phyloP scores from a whole-genome alignment of 495 filamentous ascomycete genomes.

The Monascus purpureus region DNA sequence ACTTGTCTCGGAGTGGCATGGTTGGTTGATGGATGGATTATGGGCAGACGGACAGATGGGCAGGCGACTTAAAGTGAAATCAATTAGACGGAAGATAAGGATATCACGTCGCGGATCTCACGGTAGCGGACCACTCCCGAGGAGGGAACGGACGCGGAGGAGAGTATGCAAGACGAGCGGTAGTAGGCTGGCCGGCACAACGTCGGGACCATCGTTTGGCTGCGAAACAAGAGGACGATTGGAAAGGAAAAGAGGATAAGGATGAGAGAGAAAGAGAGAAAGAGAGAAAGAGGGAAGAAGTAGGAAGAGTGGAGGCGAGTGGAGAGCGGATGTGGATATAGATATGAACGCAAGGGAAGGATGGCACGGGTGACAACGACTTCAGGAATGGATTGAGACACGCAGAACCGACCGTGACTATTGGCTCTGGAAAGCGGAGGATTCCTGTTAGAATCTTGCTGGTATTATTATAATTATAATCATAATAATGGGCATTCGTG shows the following conservation, averaged over 20 bases:
- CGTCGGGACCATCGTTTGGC: constrained; percentile 18
- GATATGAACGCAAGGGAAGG: constrained; percentile 1
- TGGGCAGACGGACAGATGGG: no score
- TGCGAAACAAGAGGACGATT: constrained; percentile 2
- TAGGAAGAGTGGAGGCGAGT: constrained; percentile 1
- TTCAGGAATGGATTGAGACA: no score
- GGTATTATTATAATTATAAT: no score
- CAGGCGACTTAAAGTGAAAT: no score
- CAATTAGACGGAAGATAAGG: no score
- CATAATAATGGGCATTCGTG: no score
- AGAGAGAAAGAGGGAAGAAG: constrained; percentile 1
- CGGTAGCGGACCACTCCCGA: constrained; percentile 22
- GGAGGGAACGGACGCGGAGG: constrained; percentile 19
- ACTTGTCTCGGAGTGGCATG: constrained; percentile 34
- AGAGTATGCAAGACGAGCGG: constrained; percentile 23
- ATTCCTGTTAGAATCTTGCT: no score
- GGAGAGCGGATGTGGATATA: background rate
- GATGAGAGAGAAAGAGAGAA: constrained; percentile 1
- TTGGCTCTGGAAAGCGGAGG: no score
- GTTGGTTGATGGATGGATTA: background rate
- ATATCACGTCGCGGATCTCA: constrained; percentile 7
- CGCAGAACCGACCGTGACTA: no score
- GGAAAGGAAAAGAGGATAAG: constrained; percentile 3
- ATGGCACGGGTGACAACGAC: background rate
- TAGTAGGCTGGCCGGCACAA: constrained; percentile 7